Base-by-base conservation (phyloP, 2,329 filamentous ascomycete genomes). In the Ceratocystis ficicola region DNA sequence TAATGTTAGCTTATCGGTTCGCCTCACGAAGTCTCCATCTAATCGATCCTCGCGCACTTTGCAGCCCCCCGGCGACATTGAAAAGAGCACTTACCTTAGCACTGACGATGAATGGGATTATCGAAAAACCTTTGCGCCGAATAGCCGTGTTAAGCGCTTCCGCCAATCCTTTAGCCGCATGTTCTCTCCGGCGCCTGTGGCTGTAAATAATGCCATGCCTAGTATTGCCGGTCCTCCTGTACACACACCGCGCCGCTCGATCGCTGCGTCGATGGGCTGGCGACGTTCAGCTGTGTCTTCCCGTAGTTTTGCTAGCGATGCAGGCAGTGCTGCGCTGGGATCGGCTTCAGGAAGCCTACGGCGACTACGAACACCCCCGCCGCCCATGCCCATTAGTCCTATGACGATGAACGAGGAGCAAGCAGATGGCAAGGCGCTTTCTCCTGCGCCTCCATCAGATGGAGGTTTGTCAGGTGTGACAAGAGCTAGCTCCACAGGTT, bases 91-190 rank as follows among this genome's bases (percentile, higher is more conserved):
- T 25, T 20, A 57, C 44, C 8, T 20, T 17, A 17, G 32, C 4
- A 28, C 62, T 61, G 59, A 30, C 44, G 48, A 48, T 20, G 61
- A 61, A 15, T 67, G 65, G 65, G 52, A 67, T 30, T 67, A 67
- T 32, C 62, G 62, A n/a, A 55, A 62, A 5, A 67, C 65, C 12
- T 67, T 67, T 64, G 65, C 65, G 32, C n/a, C 62, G n/a, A 7
- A 62, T 2, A 44, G 44, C 6, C 44, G 62, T 12, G 20, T 12
- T 20, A 55, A 60, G 32, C 65, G 63, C 44, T 62, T 65, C 28
- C 60, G 64, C 50, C 46, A 62, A 30, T 68, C 60, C 12, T 22
- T 66, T 57, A 32, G 50, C 60, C 62, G 63, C 36, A 55, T 62
- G 61, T 68, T 59, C 55, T 4, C 28, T 3, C n/a, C 55, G 6